Base-by-base conservation (phyloP, 176 grass and related monocot genomes). In the Thinopyrum elongatum region DNA sequence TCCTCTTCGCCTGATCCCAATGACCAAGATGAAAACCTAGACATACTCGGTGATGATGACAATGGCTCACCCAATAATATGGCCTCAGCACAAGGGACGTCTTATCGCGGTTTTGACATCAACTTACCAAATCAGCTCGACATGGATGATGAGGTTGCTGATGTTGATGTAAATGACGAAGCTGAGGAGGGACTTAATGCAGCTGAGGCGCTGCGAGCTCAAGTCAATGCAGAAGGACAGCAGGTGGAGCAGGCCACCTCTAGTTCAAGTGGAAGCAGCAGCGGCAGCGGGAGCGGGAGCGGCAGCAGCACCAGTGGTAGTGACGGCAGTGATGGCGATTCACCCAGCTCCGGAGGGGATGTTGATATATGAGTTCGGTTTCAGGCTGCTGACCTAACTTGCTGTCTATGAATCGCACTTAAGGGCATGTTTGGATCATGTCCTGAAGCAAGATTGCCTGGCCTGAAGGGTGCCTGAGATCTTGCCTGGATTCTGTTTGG, bases 31-130 rank as follows among this genome's bases (percentile, higher is more conserved):
- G 86, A 92, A 44, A 91, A 98, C 63, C 84, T 98, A 19, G 93
- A 98, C 83, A 98, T 98, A 85, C 75, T 95, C 63, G 93, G 93
- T 27, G 96, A 92, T 28, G 93, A 95, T 65, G 93, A 92, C 70
- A 82, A 77, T 76, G 88, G 70, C 16, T 92, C 88, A 51, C 90
- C 90, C 1, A 91, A 87, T 72, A 88, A 86, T 42, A 74, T 78
- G 27, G 22, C 44, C 13, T 35, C 77, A 22, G 83, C 78, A 13
- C 82, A 89, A 64, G 87, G 30, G 67, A 65, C 47, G 9, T 69
- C 82, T 76, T 64, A 53, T 23, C 26, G n/a, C 2, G 84, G 86
- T 58, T 91, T 96, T 61, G 94, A 94, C 53, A 96, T 96, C 53
- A 96, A 99, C 64, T 22, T 91, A 15, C 80, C 90, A 82, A 95